Evolutionary conservation across 176 grass and related monocot genomes (phyloP).

Genomic region (Tillandsia fasciculata): DNA sequence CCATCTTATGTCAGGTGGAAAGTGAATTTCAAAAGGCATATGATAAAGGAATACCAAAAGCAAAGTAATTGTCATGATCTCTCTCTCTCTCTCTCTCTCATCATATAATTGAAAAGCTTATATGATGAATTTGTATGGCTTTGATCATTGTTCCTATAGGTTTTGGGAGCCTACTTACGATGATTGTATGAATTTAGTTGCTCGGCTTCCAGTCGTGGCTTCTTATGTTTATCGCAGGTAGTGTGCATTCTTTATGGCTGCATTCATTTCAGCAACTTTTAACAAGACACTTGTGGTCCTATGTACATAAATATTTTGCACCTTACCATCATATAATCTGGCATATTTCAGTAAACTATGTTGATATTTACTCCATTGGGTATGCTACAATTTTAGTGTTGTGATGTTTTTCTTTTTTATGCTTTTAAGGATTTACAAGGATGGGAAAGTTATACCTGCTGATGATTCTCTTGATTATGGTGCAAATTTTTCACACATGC

Average conservation of each 20-base stretch:
- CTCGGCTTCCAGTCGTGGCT: constrained; percentile 70
- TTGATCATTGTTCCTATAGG: constrained; percentile 35
- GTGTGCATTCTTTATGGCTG: background rate
- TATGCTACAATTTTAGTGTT: background rate
- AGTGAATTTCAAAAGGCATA: constrained; percentile 99
- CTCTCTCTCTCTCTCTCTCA: too few species aligned
- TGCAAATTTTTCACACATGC: constrained; percentile 96
- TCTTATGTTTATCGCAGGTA: constrained; percentile 94
- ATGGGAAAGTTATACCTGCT: constrained; percentile 57
- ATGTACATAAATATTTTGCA: background rate
- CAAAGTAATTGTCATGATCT: constrained; percentile 41
- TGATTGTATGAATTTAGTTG: constrained; percentile 90
- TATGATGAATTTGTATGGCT: constrained; percentile 7
- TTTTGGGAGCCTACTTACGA: constrained; percentile 99
- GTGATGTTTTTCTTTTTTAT: constrained; percentile 10
- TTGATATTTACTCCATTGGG: background rate
- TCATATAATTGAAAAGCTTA: background rate
- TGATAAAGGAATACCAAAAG: constrained; percentile 76
- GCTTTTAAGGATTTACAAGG: constrained; percentile 70
- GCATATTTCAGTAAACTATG: too few species aligned
- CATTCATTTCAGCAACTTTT: background rate
- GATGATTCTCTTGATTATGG: constrained; percentile 78
- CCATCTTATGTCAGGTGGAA: constrained; percentile 55
- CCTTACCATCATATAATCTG: too few species aligned
- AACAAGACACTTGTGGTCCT: background rate